Evolutionary conservation across 257 asterid species (phyloP).

Genomic region (Forsythia suspensa): DNA sequence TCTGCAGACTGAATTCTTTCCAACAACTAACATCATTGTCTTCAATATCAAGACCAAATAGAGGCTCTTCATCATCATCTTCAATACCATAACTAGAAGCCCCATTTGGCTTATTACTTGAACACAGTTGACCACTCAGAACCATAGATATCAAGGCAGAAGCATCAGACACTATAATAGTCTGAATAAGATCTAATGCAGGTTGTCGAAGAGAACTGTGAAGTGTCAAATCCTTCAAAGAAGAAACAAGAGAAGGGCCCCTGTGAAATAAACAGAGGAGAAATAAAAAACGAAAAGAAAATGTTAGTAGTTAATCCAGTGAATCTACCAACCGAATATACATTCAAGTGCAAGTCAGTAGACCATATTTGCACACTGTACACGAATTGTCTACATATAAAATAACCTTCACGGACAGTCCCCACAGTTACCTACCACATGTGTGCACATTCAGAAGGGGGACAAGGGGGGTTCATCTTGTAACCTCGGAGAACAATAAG

Average conservation of each 20-base stretch:
- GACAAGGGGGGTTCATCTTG: slow-evolving; percentile 94
- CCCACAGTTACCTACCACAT: slow-evolving; percentile 75
- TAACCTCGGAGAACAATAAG: slow-evolving; percentile 85
- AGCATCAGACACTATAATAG: slow-evolving; percentile 86
- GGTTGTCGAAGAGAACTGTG: slow-evolving; percentile 92
- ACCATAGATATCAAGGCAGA: slow-evolving; percentile 68
- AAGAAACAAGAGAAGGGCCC: slow-evolving; percentile 92
- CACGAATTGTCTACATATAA: slow-evolving; percentile 16
- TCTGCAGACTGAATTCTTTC: slow-evolving; percentile 72
- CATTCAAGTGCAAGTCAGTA: slow-evolving; percentile 13
- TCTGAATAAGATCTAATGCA: slow-evolving; percentile 86
- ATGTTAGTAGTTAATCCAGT: neutral
- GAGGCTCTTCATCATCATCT: slow-evolving; percentile 62
- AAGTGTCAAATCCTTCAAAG: slow-evolving; percentile 73
- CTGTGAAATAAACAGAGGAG: slow-evolving; percentile 38
- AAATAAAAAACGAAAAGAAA: slow-evolving; percentile 13
- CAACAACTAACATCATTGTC: slow-evolving; percentile 72
- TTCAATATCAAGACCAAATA: slow-evolving; percentile 42
- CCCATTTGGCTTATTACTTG: slow-evolving; percentile 46
- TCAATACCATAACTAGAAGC: slow-evolving; percentile 36
- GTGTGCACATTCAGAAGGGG: slow-evolving; percentile 94
- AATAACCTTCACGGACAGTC: slow-evolving; percentile 22
- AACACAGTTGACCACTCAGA: slow-evolving; percentile 55
- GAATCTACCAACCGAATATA: slow-evolving; percentile 18
- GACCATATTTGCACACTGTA: neutral